Percentiles rank a stretch among this genome's conserved stretches.
Conservation (phyloP, 768 basidiomycete species). For the Amanita polypyramis region DNA sequence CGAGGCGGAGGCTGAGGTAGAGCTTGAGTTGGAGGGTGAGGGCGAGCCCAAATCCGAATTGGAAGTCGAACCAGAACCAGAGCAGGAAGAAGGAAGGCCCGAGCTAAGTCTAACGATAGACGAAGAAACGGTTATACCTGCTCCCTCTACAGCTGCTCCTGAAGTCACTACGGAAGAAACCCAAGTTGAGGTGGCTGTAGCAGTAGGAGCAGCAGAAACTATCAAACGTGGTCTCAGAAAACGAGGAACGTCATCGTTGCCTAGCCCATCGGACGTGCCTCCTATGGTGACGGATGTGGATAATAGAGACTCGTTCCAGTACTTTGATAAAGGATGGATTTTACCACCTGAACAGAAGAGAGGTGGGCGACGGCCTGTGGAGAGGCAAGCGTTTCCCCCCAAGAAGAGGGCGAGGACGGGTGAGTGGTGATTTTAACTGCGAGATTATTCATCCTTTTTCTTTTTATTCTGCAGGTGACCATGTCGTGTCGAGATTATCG, state of each 20-base stretch:
- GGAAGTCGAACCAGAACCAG: neutral
- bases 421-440: slow-evolving; percentile 12
- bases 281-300: slow-evolving; percentile 65
- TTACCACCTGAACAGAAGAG: slow-evolving; percentile 65
- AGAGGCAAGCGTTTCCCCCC: slow-evolving; percentile 34
- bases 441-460: slow-evolving; percentile 1
- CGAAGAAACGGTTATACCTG: neutral
- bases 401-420: slow-evolving; percentile 45
- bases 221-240: slow-evolving; percentile 15
- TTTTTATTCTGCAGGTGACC: slow-evolving; percentile 17
- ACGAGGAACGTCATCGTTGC: slow-evolving; percentile 16
- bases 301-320: slow-evolving; percentile 58
- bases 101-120: neutral
- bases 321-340: slow-evolving; percentile 87
- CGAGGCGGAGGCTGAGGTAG: neutral
- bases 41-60: neutral
- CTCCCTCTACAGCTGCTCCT: slow-evolving; percentile 5
- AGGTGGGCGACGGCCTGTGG: slow-evolving; percentile 40
- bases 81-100: neutral
- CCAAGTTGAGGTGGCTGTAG: neutral
- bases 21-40: neutral
- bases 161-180: slow-evolving; percentile 1
- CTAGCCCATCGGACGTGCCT: slow-evolving; percentile 27
- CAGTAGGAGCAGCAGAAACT: slow-evolving; percentile 1
- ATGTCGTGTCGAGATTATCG: slow-evolving; percentile 32